Percentiles rank a stretch among this genome's conserved stretches.
Evolutionary conservation across 2,329 filamentous ascomycete genomes (phyloP).

Genomic region (Fusarium avenaceum): DNA sequence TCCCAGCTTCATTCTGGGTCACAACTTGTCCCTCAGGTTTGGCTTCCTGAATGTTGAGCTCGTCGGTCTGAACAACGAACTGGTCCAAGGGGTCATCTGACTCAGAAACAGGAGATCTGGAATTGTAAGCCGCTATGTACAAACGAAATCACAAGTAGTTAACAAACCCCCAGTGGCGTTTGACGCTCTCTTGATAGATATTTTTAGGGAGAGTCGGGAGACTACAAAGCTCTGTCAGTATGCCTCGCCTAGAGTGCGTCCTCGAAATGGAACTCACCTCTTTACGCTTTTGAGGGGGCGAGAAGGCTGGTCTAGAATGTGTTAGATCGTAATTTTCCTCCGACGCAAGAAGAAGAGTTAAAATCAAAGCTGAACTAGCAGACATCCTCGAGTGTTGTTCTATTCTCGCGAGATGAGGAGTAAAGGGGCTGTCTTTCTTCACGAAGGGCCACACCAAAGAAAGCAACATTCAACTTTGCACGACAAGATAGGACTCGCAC

Average conservation of each 20-base stretch:
- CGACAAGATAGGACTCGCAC: too few relatives aligned
- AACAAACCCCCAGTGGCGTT: constrained; percentile 10
- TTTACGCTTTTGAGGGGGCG: constrained; percentile 20
- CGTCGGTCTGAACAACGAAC: neutral
- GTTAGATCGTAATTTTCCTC: constrained; percentile 3
- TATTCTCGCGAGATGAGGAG: neutral
- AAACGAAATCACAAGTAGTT: neutral
- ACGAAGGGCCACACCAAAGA: neutral
- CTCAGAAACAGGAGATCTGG: constrained; percentile 3
- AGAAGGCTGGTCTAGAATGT: neutral
- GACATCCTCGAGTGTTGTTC: neutral
- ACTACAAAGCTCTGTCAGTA: constrained; percentile 16
- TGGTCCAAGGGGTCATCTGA: neutral
- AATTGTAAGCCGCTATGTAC: neutral
- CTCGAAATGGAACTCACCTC: constrained; percentile 5
- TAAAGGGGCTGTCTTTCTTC: neutral
- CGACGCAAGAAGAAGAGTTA: neutral
- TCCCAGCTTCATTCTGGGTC: neutral
- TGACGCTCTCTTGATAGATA: neutral
- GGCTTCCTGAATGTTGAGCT: neutral
- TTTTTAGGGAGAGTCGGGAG: neutral
- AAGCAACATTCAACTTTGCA: neutral
- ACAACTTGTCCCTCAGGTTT: neutral
- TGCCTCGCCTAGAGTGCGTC: neutral
- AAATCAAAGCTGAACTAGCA: neutral